phyloP scores from a whole-genome alignment of 192 early-diverging fungal genomes.

The Paraglomus brasilianum region DNA sequence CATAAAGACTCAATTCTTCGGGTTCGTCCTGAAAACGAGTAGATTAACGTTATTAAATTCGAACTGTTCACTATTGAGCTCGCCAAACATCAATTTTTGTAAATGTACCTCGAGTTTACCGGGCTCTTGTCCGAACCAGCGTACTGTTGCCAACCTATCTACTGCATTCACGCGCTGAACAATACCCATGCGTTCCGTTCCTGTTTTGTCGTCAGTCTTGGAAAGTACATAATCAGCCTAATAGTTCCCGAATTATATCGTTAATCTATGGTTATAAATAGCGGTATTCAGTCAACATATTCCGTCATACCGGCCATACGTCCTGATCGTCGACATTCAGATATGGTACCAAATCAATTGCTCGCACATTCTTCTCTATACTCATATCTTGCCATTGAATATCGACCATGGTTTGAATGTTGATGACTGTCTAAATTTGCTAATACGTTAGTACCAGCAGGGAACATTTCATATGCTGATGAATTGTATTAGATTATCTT shows the following conservation, averaged over 20 bases:
- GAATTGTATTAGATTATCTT: too few species aligned
- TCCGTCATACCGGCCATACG: conserved; percentile 37
- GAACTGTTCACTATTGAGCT: neutral
- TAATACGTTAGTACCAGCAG: too few species aligned
- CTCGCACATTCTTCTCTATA: conserved; percentile 24
- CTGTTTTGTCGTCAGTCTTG: conserved; percentile 38
- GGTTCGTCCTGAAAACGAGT: conserved; percentile 33
- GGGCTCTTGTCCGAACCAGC: conserved; percentile 47
- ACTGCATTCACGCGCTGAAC: conserved; percentile 41
- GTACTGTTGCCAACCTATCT: conserved; percentile 36
- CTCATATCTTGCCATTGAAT: conserved; percentile 45
- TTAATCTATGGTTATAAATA: too few species aligned
- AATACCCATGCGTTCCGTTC: conserved; percentile 42
- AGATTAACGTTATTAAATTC: neutral
- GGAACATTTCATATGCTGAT: too few species aligned
- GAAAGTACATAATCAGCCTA: conserved; percentile 38
- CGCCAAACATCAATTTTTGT: conserved; percentile 5
- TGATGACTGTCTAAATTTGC: conserved; percentile 32
- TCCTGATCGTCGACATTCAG: conserved; percentile 47
- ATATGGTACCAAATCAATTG: conserved; percentile 36
- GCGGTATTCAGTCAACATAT: too few species aligned
- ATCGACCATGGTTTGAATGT: conserved; percentile 35
- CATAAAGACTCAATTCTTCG: conserved; percentile 40
- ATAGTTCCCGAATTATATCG: too few species aligned
- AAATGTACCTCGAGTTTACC: conserved; percentile 32